Conservation (phyloP, 805 yeast genomes). For the Pichia paraexigua region DNA sequence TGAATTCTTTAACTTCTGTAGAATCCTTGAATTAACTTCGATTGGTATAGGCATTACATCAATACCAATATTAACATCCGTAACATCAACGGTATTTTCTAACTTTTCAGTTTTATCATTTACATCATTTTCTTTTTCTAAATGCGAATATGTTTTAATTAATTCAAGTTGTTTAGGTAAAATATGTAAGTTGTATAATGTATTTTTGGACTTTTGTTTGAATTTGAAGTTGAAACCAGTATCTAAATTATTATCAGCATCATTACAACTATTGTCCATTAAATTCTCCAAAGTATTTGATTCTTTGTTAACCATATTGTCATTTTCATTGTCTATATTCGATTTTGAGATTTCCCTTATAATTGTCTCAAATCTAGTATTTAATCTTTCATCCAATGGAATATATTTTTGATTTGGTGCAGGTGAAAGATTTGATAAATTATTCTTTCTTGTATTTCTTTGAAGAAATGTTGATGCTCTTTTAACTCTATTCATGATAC, state of each 20-base stretch:
- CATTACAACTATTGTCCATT: neutral
- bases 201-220: constrained; percentile 3
- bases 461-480: constrained; percentile 53
- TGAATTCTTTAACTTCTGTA: constrained; percentile 1
- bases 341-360: constrained; percentile 1
- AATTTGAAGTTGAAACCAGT: neutral
- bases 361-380: constrained; percentile 19
- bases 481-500: constrained; percentile 52
- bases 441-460: constrained; percentile 49
- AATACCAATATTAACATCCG: neutral
- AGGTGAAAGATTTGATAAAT: constrained; percentile 20
- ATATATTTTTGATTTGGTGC: constrained; percentile 24
- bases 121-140: neutral
- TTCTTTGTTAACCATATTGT: neutral
- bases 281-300: too few relatives aligned
- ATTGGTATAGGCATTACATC: constrained; percentile 10
- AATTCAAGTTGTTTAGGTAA: constrained; percentile 11
- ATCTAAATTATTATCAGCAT: neutral
- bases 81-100: neutral
- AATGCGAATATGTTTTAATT: constrained; percentile 3
- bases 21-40: constrained; percentile 5
- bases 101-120: constrained; percentile 2
- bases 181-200: constrained; percentile 8
- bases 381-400: constrained; percentile 28
- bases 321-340: neutral